Percentiles rank a stretch among this genome's conserved stretches.
These are phyloP conservation scores for Calonectria pauciramosa DNA, from an alignment of 2,329 filamentous ascomycete species.

Conservation along the genomic window DNA sequence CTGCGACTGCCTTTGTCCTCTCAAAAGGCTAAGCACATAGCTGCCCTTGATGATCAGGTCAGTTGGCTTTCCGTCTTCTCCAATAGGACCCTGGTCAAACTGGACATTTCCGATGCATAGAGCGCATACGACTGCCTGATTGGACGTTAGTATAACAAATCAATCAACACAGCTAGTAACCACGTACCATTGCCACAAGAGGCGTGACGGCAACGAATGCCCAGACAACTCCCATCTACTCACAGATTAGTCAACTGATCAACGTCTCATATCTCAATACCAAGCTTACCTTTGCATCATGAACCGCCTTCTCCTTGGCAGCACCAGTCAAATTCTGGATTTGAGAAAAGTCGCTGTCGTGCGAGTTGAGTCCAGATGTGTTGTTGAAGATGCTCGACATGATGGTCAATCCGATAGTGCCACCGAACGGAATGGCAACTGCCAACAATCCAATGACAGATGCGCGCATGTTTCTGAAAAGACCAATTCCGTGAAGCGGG, in stretches of 20 bases:
- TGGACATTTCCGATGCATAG: constrained; percentile 50
- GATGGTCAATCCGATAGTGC: constrained; percentile 74
- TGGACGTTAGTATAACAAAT: constrained; percentile 17
- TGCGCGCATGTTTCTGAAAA: constrained; percentile 70
- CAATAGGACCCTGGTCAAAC: constrained; percentile 43
- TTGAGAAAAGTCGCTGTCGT: constrained; percentile 41
- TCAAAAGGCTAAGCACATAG: constrained; percentile 46
- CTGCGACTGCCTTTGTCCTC: constrained; percentile 27
- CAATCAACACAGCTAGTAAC: background rate
- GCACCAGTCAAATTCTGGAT: constrained; percentile 33
- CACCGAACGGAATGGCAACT: constrained; percentile 73
- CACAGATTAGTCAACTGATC: background rate
- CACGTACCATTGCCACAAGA: constrained; percentile 62
- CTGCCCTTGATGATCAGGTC: constrained; percentile 48
- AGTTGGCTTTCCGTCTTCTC: constrained; percentile 42
- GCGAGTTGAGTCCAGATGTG: constrained; percentile 48
- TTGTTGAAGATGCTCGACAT: constrained; percentile 81
- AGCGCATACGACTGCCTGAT: constrained; percentile 44
- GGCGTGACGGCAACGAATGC: constrained; percentile 74
- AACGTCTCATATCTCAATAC: background rate
- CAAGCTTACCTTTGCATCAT: constrained; percentile 45
- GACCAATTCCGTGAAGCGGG: constrained; percentile 72
- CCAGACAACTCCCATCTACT: constrained; percentile 72
- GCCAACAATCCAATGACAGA: constrained; percentile 71
- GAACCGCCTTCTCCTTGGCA: constrained; percentile 32